phyloP scores from a whole-genome alignment of 2,329 filamentous ascomycete species.

The Fusarium circinatum region DNA sequence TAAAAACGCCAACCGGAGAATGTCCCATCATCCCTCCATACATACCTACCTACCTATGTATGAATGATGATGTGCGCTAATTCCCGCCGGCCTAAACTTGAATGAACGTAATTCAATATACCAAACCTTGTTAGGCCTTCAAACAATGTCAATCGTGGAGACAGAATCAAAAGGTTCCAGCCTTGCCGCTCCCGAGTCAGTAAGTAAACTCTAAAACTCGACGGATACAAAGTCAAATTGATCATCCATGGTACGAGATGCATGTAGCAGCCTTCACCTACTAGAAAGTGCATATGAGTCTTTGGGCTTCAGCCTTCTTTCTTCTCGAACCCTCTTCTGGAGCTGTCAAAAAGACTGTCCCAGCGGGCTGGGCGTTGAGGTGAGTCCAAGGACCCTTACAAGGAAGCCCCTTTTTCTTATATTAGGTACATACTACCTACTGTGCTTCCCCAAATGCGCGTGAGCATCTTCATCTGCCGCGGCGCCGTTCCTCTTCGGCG shows the following conservation, averaged over 20 bases:
- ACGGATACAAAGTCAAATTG: not conserved
- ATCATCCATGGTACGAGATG: not conserved
- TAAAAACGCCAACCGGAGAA: constrained; percentile 12
- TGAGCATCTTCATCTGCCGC: constrained; percentile 37
- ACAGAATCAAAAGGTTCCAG: not conserved
- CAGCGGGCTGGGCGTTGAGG: constrained; percentile 36
- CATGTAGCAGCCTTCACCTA: not conserved
- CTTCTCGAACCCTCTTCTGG: constrained; percentile 13
- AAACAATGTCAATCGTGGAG: constrained; percentile 2
- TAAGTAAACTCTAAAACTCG: constrained; percentile 17
- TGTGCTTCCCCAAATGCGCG: constrained; percentile 2
- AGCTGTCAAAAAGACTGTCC: constrained; percentile 13
- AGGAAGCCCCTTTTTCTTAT: constrained; percentile 28
- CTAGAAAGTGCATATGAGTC: not conserved
- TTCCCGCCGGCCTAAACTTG: constrained; percentile 19
- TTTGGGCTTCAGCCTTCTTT: not conserved
- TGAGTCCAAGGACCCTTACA: constrained; percentile 18
- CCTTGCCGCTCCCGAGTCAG: constrained; percentile 28
- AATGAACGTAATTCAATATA: constrained; percentile 10
- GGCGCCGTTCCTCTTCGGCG: constrained; percentile 10
- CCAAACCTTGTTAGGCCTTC: constrained; percentile 7
- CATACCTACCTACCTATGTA: not conserved
- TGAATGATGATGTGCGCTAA: constrained; percentile 38
- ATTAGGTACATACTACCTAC: not conserved
- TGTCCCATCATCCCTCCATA: constrained; percentile 1